Percentiles rank a stretch among this genome's conserved stretches.
These are phyloP conservation scores for Ceratocystis eucalypticola DNA, from an alignment of 2,329 filamentous ascomycete species.

Conservation along the genomic window DNA sequence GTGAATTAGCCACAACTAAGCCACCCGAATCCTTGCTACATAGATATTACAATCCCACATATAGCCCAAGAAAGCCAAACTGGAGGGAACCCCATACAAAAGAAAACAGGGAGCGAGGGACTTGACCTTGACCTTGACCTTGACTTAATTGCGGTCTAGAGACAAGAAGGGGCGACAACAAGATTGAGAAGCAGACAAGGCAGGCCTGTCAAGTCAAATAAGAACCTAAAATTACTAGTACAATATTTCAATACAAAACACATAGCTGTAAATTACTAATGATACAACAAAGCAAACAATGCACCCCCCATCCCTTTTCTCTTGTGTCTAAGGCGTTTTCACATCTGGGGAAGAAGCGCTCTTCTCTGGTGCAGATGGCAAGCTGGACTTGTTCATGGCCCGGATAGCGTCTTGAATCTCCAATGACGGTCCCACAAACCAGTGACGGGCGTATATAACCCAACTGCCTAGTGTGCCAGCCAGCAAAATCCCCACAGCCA, in stretches of 20 bases:
- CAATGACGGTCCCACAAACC: constrained; percentile 43
- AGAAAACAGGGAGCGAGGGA: too few relatives aligned
- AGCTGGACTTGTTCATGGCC: constrained; percentile 34
- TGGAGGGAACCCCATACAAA: too few relatives aligned
- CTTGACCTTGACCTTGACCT: too few relatives aligned
- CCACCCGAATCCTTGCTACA: neutral
- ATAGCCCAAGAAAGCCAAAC: neutral
- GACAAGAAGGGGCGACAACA: neutral
- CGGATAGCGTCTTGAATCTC: constrained; percentile 39
- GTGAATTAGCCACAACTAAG: neutral
- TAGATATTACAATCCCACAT: neutral
- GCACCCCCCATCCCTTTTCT: neutral
- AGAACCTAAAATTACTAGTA: neutral
- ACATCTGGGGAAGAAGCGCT: constrained; percentile 5
- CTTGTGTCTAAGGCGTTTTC: neutral
- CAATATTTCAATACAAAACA: neutral
- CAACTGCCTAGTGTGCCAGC: constrained; percentile 35
- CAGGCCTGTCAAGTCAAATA: neutral
- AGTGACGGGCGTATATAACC: constrained; percentile 39
- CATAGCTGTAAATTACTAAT: neutral
- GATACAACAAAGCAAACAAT: neutral
- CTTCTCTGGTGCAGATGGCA: constrained; percentile 32
- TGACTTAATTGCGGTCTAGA: too few relatives aligned
- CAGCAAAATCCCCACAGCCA: constrained; percentile 44
- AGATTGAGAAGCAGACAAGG: too few relatives aligned